Base-by-base conservation (phyloP, 768 basidiomycete genomes). In the Rubroboletus pulcherrimus region DNA sequence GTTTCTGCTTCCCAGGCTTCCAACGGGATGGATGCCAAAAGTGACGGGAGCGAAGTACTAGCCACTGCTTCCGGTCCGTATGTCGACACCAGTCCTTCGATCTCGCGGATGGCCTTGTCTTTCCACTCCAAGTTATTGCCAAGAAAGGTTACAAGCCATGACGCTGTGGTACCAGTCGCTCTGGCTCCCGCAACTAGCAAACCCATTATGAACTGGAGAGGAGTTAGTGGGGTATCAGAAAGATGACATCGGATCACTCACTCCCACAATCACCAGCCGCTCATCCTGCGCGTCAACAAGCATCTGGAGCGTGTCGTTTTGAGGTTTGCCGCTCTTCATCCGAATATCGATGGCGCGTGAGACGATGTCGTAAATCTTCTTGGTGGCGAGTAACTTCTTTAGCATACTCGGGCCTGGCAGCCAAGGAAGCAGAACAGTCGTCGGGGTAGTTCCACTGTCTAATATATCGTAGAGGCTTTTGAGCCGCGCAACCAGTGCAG, bases 151-250 rank as follows among this genome's bases (percentile, higher is more conserved):
- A 87, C 73, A 49, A 91, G 70, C 89, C 89, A 91, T 31, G 84
- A 87, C 38, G 87, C 88, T 77, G 87, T 86, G 10, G 86, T 86
- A 11, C 88, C 88, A 43, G 87, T 91, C 12, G 89, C 86, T 65
- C 89, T 80, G 40, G 88, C 84, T n/a, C 89, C 89, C 33, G 89
- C 89, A 53, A 89, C 85, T 53, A 91, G 75, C 15, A 91, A 73
- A 33, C 89, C 89, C 85, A 90, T 89, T 56, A 89, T 86, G 69
- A 91, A 90, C 87, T 89, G 62, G 40, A 64, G 44, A 62, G 42
- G 65, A 56, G 57, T 70, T 54, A 71, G 39, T 37, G 59, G 50
- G 51, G 61, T 49, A 31, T 54, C 54, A 49, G 50, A 57, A 62
- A 30, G 51, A 58, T 63, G 60, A 62, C 57, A 24, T 30, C 24